Conservation (phyloP, 208 protist species). For the Trypanosomatidae sp. region DNA sequence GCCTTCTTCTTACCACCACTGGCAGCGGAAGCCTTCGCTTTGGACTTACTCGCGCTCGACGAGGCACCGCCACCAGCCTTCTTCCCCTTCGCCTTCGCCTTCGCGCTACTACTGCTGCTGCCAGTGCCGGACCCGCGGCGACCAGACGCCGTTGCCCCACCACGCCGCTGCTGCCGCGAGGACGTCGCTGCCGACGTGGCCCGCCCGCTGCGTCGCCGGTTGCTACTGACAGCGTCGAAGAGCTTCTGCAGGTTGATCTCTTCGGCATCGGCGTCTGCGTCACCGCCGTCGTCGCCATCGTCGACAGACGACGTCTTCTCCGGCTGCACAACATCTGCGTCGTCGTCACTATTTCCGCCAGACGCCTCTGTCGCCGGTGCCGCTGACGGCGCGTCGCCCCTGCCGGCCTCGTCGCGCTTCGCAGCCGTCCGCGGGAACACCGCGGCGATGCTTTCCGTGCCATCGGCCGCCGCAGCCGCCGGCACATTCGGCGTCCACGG, state of each 20-base stretch:
- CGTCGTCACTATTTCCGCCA: background rate
- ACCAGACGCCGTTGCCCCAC: too few species aligned
- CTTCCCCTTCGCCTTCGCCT: too few species aligned
- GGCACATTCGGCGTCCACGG: conserved; percentile 28
- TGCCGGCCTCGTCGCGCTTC: conserved; percentile 20
- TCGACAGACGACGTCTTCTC: background rate
- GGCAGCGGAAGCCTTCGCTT: too few species aligned
- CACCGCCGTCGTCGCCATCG: background rate
- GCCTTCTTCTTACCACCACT: too few species aligned
- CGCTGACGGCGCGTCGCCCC: too few species aligned
- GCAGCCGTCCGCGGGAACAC: conserved; percentile 21
- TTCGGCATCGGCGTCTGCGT: conserved; percentile 16
- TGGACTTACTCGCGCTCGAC: too few species aligned
- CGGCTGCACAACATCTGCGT: background rate
- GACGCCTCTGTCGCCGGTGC: background rate
- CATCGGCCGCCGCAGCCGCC: background rate
- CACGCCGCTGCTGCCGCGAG: too few species aligned
- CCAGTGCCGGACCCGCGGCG: too few species aligned
- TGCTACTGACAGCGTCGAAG: background rate
- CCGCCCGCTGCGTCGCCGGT: conserved; percentile 12
- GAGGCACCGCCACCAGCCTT: too few species aligned
- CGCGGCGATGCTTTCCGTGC: conserved; percentile 8
- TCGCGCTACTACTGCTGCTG: too few species aligned
- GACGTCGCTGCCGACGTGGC: too few species aligned
- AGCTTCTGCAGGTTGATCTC: conserved; percentile 1